Conservation (phyloP, 371 early-diverging fungal species). For the Furculomyces boomerangus region DNA sequence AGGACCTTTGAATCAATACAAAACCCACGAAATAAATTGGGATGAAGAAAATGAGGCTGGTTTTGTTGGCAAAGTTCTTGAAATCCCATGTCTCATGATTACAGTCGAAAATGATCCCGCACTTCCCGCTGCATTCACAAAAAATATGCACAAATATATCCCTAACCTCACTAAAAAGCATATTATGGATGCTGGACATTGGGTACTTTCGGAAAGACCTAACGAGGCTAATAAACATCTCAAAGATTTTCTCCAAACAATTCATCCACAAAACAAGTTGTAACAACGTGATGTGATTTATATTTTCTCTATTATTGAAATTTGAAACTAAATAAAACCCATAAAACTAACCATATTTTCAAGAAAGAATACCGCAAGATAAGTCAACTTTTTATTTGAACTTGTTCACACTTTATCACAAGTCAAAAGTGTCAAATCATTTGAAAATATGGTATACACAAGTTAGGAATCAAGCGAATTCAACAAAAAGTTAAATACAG, state of each 20-base stretch:
- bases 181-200: constrained; percentile 5
- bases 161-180: constrained; percentile 1
- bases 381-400: too few species aligned
- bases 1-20: constrained; percentile 23
- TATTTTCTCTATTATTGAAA: too few species aligned
- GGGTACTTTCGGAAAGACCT: constrained; percentile 4
- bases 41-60: constrained; percentile 18
- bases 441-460: too few species aligned
- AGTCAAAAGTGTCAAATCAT: too few species aligned
- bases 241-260: neutral
- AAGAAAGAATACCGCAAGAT: too few species aligned
- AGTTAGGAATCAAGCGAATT: too few species aligned
- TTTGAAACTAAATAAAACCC: too few species aligned
- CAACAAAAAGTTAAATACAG: too few species aligned
- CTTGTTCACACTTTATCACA: too few species aligned
- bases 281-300: too few species aligned
- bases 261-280: neutral
- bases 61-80: neutral
- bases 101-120: constrained; percentile 5
- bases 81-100: constrained; percentile 6
- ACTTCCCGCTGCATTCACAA: constrained; percentile 2
- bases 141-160: constrained; percentile 2
- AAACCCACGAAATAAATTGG: constrained; percentile 19
- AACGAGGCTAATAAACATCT: constrained; percentile 1
- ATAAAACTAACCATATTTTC: too few species aligned